Evolutionary conservation across 441 rosid species (phyloP).

Genomic region (Theobroma grandiflorum): DNA sequence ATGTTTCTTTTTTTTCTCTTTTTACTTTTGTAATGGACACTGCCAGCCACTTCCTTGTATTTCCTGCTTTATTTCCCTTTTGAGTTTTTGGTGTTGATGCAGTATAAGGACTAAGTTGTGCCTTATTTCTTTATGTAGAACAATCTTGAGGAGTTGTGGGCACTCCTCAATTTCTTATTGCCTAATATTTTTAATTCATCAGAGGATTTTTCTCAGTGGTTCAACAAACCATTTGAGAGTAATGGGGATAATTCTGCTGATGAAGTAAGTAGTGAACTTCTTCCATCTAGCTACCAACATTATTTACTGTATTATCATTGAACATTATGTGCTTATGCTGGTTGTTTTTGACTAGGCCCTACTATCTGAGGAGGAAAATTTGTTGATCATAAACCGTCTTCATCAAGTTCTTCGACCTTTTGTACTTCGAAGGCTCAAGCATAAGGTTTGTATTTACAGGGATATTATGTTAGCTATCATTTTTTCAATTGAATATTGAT

Average conservation of each 20-base stretch:
- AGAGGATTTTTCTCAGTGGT: slow-evolving; percentile 98
- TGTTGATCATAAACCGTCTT: slow-evolving; percentile 91
- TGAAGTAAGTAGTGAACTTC: slow-evolving; percentile 60
- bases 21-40: neutral
- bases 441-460: slow-evolving; percentile 63
- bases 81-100: slow-evolving; percentile 22
- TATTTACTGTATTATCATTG: slow-evolving; percentile 16
- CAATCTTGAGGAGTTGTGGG: slow-evolving; percentile 98
- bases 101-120: slow-evolving; percentile 30
- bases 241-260: slow-evolving; percentile 93
- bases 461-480: slow-evolving; percentile 21
- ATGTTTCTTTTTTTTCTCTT: neutral
- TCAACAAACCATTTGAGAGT: slow-evolving; percentile 94
- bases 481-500: neutral
- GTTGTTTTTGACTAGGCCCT: slow-evolving; percentile 63
- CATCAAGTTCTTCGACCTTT: slow-evolving; percentile 98
- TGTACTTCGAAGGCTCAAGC: slow-evolving; percentile 92
- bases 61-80: slow-evolving; percentile 10
- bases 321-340: slow-evolving; percentile 20
- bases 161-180: slow-evolving; percentile 87
- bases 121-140: slow-evolving; percentile 56
- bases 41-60: neutral
- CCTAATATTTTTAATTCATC: slow-evolving; percentile 96
- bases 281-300: slow-evolving; percentile 26
- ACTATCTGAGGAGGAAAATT: slow-evolving; percentile 94